A percentile compares a stretch with the other conserved stretches of the same genome.
Evolutionary conservation across 2,329 filamentous ascomycete genomes (phyloP).

Genomic region (Sarocladium oryzae): DNA sequence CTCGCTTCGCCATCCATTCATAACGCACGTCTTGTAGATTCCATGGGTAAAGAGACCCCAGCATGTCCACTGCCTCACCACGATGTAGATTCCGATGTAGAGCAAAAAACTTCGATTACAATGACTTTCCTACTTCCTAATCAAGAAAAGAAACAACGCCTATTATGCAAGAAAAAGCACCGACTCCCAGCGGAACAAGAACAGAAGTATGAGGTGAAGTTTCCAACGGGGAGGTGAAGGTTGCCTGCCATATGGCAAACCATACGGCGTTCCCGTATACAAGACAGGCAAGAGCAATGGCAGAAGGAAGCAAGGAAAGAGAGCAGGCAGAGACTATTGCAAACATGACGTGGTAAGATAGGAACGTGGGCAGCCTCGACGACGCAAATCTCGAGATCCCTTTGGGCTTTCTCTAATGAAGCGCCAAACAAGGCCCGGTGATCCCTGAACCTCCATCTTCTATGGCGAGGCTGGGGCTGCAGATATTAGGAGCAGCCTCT

Average conservation of each 20-base stretch:
- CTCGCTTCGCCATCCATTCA: too few species aligned
- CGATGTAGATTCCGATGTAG: background rate
- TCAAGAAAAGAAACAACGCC: slow-evolving; percentile 7
- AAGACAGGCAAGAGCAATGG: background rate
- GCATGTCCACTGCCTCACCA: too few species aligned
- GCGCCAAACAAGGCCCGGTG: background rate
- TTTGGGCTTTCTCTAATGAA: background rate
- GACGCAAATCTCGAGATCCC: background rate
- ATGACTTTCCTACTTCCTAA: slow-evolving; percentile 8
- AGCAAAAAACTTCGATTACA: slow-evolving; percentile 3
- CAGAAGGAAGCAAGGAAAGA: background rate
- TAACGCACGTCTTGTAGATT: too few species aligned
- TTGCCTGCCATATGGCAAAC: background rate
- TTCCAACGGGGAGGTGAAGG: background rate
- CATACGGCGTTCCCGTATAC: background rate
- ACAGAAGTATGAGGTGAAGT: background rate
- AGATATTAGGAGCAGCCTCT: background rate
- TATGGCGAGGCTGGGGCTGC: background rate
- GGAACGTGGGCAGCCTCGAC: background rate
- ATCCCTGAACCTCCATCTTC: background rate
- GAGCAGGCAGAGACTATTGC: background rate
- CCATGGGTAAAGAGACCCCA: too few species aligned
- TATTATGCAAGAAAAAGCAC: slow-evolving; percentile 3
- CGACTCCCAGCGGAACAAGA: slow-evolving; percentile 1
- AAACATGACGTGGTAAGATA: slow-evolving; percentile 2